Evolutionary conservation across 306 rosid species (phyloP).

Genomic region (Rosa chinensis): DNA sequence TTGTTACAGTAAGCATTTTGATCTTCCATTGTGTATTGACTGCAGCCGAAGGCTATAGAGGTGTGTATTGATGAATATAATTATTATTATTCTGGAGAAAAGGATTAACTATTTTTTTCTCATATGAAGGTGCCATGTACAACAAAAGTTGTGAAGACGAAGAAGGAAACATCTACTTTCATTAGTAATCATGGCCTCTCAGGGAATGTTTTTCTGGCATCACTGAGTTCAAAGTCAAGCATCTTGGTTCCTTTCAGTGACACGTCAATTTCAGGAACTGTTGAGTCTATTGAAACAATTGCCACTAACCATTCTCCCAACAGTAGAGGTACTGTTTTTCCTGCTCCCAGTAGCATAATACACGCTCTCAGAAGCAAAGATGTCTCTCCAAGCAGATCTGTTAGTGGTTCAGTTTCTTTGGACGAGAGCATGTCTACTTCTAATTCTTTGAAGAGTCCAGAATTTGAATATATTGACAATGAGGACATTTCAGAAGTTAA

Average conservation of each 20-base stretch:
- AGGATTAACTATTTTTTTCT: background rate
- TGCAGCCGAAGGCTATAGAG: background rate
- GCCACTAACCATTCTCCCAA: conserved; percentile 22
- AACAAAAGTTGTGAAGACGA: conserved; percentile 45
- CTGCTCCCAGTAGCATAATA: conserved; percentile 18
- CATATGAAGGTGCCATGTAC: conserved; percentile 52
- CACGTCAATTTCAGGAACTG: conserved; percentile 11
- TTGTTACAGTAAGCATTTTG: conserved; percentile 2
- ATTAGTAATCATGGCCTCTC: conserved; percentile 24
- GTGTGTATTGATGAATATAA: background rate
- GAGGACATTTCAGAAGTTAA: conserved; percentile 32
- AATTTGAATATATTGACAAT: conserved; percentile 34
- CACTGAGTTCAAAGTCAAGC: conserved; percentile 37
- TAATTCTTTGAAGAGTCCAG: conserved; percentile 41
- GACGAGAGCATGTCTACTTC: conserved; percentile 41
- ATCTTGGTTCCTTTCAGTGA: conserved; percentile 26
- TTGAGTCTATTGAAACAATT: conserved; percentile 24
- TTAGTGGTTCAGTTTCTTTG: conserved; percentile 33
- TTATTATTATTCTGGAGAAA: background rate
- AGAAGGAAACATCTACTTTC: conserved; percentile 36
- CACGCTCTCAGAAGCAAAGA: conserved; percentile 25
- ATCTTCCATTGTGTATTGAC: conserved; percentile 2
- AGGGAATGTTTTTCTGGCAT: conserved; percentile 20
- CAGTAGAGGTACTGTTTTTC: conserved; percentile 19
- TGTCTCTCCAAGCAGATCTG: conserved; percentile 39